Conservation (phyloP, 306 rosid species). For the Hippophae tibetana region DNA sequence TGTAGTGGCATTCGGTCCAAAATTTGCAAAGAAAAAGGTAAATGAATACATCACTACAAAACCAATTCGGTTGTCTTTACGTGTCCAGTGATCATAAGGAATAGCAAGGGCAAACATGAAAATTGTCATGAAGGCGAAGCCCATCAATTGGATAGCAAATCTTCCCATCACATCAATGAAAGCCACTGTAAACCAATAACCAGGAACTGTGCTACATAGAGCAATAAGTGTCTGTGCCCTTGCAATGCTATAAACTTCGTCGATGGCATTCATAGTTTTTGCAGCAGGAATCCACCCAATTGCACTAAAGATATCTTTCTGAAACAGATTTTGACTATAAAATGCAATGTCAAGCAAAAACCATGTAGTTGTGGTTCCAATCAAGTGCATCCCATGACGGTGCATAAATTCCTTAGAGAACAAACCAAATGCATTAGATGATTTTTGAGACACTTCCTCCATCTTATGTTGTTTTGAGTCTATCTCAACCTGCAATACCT, state of each 20-base stretch:
- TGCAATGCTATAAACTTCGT: too few relatives aligned
- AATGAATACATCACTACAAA: not conserved
- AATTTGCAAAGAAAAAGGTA: constrained; percentile 7
- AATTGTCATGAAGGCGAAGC: constrained; percentile 5
- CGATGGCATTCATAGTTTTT: too few relatives aligned
- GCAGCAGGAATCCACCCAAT: too few relatives aligned
- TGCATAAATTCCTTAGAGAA: not conserved
- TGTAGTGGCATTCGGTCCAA: constrained; percentile 10
- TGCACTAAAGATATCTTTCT: not conserved
- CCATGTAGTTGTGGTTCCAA: not conserved
- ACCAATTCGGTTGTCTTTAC: constrained; percentile 1
- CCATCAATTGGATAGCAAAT: constrained; percentile 8
- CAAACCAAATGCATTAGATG: not conserved
- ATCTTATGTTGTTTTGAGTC: not conserved
- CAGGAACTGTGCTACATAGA: not conserved
- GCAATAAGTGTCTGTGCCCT: constrained; percentile 5
- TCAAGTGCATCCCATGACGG: not conserved
- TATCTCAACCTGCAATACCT: not conserved
- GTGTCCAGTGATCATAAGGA: constrained; percentile 4
- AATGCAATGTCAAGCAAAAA: not conserved
- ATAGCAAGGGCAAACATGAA: constrained; percentile 8
- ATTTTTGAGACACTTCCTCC: not conserved
- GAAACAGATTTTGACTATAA: not conserved
- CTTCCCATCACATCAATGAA: not conserved
- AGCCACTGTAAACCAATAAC: constrained; percentile 1